A percentile compares a stretch with the other conserved stretches of the same genome.
Evolutionary conservation across 2,329 filamentous ascomycete species (phyloP).

Genomic region (Beauveria rudraprayagi): DNA sequence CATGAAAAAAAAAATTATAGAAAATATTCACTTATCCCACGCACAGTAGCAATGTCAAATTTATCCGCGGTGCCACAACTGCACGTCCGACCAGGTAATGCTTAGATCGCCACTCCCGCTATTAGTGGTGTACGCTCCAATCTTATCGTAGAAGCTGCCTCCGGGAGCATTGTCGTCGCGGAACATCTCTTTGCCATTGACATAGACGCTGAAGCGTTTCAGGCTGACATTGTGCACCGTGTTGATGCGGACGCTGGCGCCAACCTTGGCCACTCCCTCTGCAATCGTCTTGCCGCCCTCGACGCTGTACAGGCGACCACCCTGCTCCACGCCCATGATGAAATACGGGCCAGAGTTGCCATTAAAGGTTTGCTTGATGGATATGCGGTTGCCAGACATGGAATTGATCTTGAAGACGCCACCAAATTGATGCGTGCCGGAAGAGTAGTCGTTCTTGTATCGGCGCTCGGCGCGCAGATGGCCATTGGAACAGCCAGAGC

Average conservation of each 20-base stretch:
- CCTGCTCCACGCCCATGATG: slow-evolving; percentile 15
- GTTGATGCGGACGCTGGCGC: slow-evolving; percentile 17
- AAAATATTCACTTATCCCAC: background rate
- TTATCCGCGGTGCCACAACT: slow-evolving; percentile 3
- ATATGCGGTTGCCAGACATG: slow-evolving; percentile 16
- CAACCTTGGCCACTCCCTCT: slow-evolving; percentile 14
- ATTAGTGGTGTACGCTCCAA: slow-evolving; percentile 19
- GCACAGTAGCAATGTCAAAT: background rate
- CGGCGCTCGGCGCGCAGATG: slow-evolving; percentile 10
- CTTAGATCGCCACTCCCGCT: slow-evolving; percentile 14
- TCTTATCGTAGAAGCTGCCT: slow-evolving; percentile 20
- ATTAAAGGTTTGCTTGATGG: slow-evolving; percentile 21
- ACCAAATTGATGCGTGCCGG: slow-evolving; percentile 15
- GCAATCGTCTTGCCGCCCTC: slow-evolving; percentile 17
- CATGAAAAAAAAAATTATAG: too few relatives aligned
- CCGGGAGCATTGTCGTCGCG: slow-evolving; percentile 15
- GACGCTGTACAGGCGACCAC: slow-evolving; percentile 17
- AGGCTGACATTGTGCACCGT: slow-evolving; percentile 17
- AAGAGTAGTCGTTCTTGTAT: slow-evolving; percentile 9
- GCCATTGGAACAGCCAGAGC: slow-evolving; percentile 8
- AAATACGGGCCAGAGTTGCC: slow-evolving; percentile 16
- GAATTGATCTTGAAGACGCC: slow-evolving; percentile 19
- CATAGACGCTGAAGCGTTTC: slow-evolving; percentile 17
- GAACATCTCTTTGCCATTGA: slow-evolving; percentile 17
- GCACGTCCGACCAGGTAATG: slow-evolving; percentile 5